Conservation (phyloP, 169 alveolate species). For the Cryptosporidium felis region DNA sequence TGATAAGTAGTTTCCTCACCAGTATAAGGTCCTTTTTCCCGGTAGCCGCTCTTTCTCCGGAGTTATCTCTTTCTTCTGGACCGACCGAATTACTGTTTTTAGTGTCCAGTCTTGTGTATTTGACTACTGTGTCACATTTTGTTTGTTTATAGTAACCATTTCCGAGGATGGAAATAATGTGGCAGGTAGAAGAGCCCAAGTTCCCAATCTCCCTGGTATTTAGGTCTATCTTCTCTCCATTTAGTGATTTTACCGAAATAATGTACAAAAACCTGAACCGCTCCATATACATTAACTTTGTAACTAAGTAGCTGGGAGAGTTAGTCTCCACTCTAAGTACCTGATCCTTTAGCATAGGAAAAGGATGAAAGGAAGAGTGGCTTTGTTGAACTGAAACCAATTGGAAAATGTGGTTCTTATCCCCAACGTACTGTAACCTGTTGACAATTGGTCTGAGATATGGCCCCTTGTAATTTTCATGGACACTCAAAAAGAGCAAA, state of each 20-base stretch:
- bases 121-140: constrained; percentile 12
- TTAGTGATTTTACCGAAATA: constrained; percentile 1
- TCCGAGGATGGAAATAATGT: constrained; percentile 15
- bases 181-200: constrained; percentile 26
- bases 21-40: neutral
- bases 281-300: constrained; percentile 15
- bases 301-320: constrained; percentile 29
- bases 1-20: neutral
- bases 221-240: constrained; percentile 3
- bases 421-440: neutral
- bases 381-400: constrained; percentile 32
- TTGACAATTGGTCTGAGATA: constrained; percentile 9
- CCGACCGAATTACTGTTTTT: too few species aligned
- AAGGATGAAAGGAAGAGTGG: constrained; percentile 61
- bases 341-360: constrained; percentile 48
- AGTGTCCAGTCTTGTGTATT: constrained; percentile 30
- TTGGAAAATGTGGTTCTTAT: neutral
- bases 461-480: constrained; percentile 46
- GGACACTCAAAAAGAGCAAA: constrained; percentile 14
- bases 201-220: constrained; percentile 14
- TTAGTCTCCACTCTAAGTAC: constrained; percentile 10
- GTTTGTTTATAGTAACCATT: constrained; percentile 1
- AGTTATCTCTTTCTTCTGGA: neutral
- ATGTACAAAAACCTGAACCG: constrained; percentile 29
- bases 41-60: neutral